These are phyloP conservation scores for Bipolaris zeicola DNA, from an alignment of 2,329 filamentous ascomycete genomes.

Conservation along the genomic window DNA sequence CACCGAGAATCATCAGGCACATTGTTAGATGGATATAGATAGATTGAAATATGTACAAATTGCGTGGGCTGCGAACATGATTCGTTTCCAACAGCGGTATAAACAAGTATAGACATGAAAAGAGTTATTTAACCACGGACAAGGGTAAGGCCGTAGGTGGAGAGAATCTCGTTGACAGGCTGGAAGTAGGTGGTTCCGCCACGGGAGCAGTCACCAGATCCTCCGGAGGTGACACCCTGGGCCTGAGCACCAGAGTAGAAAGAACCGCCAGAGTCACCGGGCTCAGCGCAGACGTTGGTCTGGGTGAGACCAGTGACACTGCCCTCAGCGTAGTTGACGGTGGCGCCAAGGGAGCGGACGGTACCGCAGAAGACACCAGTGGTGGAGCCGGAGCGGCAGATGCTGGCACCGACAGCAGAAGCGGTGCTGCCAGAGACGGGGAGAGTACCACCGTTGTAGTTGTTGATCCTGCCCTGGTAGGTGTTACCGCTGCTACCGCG, in stretches of 20 bases:
- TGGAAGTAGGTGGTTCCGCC: conserved; percentile 52
- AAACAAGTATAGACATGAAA: conserved; percentile 5
- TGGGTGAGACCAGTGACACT: conserved; percentile 51
- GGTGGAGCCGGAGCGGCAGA: conserved; percentile 53
- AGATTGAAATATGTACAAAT: conserved; percentile 12
- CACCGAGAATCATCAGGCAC: too few relatives aligned
- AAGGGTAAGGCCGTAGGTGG: conserved; percentile 44
- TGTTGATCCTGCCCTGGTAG: conserved; percentile 34
- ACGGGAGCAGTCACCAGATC: conserved; percentile 47
- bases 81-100: neutral
- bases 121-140: conserved; percentile 25
- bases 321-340: conserved; percentile 50
- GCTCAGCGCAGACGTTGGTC: conserved; percentile 51
- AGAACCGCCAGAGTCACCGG: conserved; percentile 52
- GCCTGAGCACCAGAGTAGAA: conserved; percentile 51
- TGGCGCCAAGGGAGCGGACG: conserved; percentile 44
- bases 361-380: conserved; percentile 50
- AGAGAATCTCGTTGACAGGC: conserved; percentile 51
- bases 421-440: conserved; percentile 49
- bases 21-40: too few relatives aligned
- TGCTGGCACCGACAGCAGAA: conserved; percentile 42
- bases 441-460: conserved; percentile 44
- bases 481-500: conserved; percentile 45
- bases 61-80: neutral
- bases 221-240: conserved; percentile 53